Percentiles rank a stretch among this genome's conserved stretches.
Conservation (phyloP, 1,139 yeast species). For the Keqinozyma sinolaborantium region DNA sequence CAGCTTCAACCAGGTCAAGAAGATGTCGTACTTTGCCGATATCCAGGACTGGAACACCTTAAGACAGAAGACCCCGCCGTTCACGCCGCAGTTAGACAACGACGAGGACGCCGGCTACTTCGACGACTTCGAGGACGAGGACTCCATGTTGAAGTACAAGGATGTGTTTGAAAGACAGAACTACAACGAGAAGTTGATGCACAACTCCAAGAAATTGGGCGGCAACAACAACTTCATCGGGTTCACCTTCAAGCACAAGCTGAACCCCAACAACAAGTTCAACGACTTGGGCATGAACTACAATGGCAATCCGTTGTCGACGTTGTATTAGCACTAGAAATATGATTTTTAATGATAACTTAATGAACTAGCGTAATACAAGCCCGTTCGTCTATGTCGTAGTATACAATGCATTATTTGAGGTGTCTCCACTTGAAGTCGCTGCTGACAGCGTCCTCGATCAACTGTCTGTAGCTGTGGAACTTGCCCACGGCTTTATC, state of each 20-base stretch:
- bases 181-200: slow-evolving; percentile 79
- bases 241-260: slow-evolving; percentile 90
- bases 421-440: slow-evolving; percentile 48
- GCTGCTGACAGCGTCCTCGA: slow-evolving; percentile 50
- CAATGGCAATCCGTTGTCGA: slow-evolving; percentile 41
- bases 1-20: slow-evolving; percentile 75
- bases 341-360: neutral
- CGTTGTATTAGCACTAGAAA: slow-evolving; percentile 30
- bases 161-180: slow-evolving; percentile 91
- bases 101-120: slow-evolving; percentile 99
- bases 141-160: slow-evolving; percentile 95
- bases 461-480: slow-evolving; percentile 37
- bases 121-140: slow-evolving; percentile 95
- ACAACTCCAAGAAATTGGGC: slow-evolving; percentile 38
- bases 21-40: slow-evolving; percentile 79
- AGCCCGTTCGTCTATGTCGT: neutral
- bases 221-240: slow-evolving; percentile 70
- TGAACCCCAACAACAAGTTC: slow-evolving; percentile 56
- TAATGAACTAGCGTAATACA: no score
- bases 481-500: slow-evolving; percentile 44
- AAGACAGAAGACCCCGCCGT: slow-evolving; percentile 79
- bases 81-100: slow-evolving; percentile 92
- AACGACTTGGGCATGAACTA: slow-evolving; percentile 40
- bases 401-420: neutral
- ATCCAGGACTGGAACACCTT: slow-evolving; percentile 67